Base-by-base conservation (phyloP, 257 asterid genomes). In the Sherardia arvensis region DNA sequence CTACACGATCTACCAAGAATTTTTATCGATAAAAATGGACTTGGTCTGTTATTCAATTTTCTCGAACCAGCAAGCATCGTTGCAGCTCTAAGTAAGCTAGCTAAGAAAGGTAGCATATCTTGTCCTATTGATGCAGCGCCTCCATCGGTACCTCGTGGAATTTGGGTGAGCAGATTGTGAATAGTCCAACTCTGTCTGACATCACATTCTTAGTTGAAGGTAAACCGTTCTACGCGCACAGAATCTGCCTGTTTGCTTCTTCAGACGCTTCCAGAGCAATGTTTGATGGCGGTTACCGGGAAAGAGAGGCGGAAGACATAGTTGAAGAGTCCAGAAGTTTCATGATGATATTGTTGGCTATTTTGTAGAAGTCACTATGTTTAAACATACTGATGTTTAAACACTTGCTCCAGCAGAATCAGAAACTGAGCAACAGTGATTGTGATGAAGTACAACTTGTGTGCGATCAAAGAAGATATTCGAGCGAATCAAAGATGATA, bases 231-330 rank as follows among this genome's bases (percentile, higher is more conserved):
- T 88, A 84, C 78, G 96, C 96, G 57, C 98, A 91, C 79, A 83
- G 98, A 82, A 88, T 91, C 65, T 91, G 96, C 70, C 71, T 86
- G 71, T 95, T 91, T 69, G 95, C 98, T 76, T 91, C 96, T 66
- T 88, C 95, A 55, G 94, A 91, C 82, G 95, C 98, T 67, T 91
- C 88, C 74, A 82, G 95, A 59, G 96, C 95, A 69, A 91, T 91
- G 96, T 88, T 91, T 66, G 98, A 91, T 78, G 98, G 98, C 62
- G 96, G 95, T 72, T 88, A 88, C 75, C 85, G 96, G 94, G 98
- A 92, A 79, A 84, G 90, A 77, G 96, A 92, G 54, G 99, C 99
- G 60, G 87, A 89, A 82, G 95, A 89, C 75, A 85, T 89, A 33
- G n/a, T n/a, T n/a, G n/a, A n/a, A n/a, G n/a, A n/a, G n/a, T n/a